These are phyloP conservation scores for Xylaria bambusicola DNA, from an alignment of 495 filamentous ascomycete genomes.

Conservation along the genomic window DNA sequence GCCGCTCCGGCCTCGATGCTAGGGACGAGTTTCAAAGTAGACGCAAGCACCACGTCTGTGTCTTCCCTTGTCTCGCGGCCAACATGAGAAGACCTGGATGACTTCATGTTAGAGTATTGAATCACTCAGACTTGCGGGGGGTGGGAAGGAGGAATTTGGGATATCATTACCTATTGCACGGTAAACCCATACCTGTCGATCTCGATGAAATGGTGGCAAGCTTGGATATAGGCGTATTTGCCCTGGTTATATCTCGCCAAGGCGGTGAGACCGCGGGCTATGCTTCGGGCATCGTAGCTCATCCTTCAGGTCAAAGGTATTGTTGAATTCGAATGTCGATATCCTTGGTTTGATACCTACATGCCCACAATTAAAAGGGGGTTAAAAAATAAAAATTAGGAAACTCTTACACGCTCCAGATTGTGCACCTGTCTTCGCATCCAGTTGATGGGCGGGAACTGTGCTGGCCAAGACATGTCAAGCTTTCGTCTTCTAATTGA, in stretches of 20 bases:
- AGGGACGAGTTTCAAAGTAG: neutral
- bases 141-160: neutral
- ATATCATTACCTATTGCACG: constrained; percentile 3
- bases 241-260: no score
- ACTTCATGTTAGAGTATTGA: neutral
- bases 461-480: neutral
- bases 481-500: neutral
- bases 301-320: neutral
- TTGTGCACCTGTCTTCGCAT: no score
- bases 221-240: no score
- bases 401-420: no score
- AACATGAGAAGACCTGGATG: constrained; percentile 6
- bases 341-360: neutral
- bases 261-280: neutral
- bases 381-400: no score
- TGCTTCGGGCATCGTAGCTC: neutral
- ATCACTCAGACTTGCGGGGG: no score
- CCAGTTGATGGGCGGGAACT: neutral
- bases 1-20: no score
- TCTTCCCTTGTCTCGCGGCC: neutral
- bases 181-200: no score
- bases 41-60: no score
- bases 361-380: neutral
- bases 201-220: no score
- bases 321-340: neutral